Percentiles rank a stretch among this genome's conserved stretches.
Conservation (phyloP, 768 basidiomycete genomes). For the Mycena filopes region DNA sequence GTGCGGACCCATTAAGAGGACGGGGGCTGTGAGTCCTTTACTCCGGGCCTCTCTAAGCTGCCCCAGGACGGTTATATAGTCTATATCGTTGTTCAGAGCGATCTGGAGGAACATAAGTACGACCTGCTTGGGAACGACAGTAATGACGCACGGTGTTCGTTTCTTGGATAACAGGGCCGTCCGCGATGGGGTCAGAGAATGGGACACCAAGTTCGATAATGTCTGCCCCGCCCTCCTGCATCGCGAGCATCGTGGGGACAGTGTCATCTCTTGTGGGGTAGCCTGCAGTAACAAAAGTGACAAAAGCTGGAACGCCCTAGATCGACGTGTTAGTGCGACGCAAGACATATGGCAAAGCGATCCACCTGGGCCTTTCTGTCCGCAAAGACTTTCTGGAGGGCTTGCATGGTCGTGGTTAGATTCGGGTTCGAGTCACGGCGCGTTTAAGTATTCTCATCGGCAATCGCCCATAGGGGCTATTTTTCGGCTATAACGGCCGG, state of each 20-base stretch:
- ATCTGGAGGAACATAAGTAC: slow-evolving; percentile 59
- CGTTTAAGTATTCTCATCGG: not conserved
- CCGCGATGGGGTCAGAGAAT: slow-evolving; percentile 96
- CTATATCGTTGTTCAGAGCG: slow-evolving; percentile 83
- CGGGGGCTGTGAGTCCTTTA: slow-evolving; percentile 86
- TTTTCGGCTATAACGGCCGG: too few relatives aligned
- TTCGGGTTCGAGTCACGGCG: slow-evolving; percentile 26
- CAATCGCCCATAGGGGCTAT: slow-evolving; percentile 18
- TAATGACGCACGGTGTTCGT: slow-evolving; percentile 83
- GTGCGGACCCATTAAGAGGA: slow-evolving; percentile 90
- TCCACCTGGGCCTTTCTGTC: slow-evolving; percentile 68
- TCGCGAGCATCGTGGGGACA: slow-evolving; percentile 87
- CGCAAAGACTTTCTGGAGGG: slow-evolving; percentile 75
- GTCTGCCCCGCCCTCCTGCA: slow-evolving; percentile 94
- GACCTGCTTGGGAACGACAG: not conserved
- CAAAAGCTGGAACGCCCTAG: slow-evolving; percentile 70
- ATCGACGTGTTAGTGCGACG: not conserved
- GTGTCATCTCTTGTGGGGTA: slow-evolving; percentile 85
- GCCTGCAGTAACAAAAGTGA: slow-evolving; percentile 95
- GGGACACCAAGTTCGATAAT: slow-evolving; percentile 96
- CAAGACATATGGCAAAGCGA: not conserved
- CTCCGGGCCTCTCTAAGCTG: slow-evolving; percentile 81
- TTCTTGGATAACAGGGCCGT: slow-evolving; percentile 93
- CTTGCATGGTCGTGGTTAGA: slow-evolving; percentile 63
- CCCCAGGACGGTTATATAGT: slow-evolving; percentile 79